These are phyloP conservation scores for Xylaria polymorpha DNA, from an alignment of 2,329 filamentous ascomycete species.

Conservation along the genomic window DNA sequence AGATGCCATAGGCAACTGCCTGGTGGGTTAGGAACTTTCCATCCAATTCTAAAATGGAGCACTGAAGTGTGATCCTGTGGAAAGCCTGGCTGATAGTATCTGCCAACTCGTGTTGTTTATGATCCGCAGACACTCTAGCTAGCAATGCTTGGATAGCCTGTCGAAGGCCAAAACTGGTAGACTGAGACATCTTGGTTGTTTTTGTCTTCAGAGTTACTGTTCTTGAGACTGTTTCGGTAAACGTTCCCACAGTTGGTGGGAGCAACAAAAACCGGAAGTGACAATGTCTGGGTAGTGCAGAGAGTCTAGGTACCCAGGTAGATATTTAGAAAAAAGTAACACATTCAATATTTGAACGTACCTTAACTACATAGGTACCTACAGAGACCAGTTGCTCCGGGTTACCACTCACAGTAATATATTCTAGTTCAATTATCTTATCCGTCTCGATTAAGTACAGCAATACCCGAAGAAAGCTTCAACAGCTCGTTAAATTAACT, in stretches of 20 bases:
- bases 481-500: no score
- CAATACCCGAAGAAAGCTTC: no score
- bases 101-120: background rate
- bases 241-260: background rate
- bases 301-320: no score
- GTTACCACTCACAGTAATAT: no score
- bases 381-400: background rate
- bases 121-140: background rate
- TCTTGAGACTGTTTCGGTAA: background rate
- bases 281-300: background rate
- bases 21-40: background rate
- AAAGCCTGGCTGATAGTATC: no score
- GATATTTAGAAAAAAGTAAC: no score
- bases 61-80: no score
- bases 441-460: no score
- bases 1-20: background rate
- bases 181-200: background rate
- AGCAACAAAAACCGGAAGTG: background rate
- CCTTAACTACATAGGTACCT: no score
- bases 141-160: background rate
- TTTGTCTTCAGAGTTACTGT: background rate
- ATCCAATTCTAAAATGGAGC: background rate
- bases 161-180: background rate
- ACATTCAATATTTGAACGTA: background rate
- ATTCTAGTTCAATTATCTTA: no score